phyloP scores from a whole-genome alignment of 75 land plant genomes.

The Pinus albicaulis region DNA sequence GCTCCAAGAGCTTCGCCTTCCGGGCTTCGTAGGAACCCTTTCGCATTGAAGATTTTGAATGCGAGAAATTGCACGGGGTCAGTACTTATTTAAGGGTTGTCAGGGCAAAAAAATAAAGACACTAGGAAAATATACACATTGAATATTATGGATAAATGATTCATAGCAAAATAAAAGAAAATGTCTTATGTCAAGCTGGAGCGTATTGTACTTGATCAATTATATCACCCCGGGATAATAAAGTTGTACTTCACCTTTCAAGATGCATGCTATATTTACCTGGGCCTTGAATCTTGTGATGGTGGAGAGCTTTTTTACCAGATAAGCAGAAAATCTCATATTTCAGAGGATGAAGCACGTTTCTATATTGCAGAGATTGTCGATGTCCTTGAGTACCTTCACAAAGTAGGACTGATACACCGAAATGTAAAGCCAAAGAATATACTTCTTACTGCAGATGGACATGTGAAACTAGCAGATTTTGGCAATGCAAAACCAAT shows the following conservation, averaged over 20 bases:
- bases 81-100: no score
- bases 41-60: no score
- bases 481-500: slow-evolving; percentile 96
- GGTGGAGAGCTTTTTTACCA: slow-evolving; percentile 98
- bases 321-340: slow-evolving; percentile 77
- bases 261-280: slow-evolving; percentile 79
- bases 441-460: slow-evolving; percentile 82
- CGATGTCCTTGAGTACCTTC: slow-evolving; percentile 93
- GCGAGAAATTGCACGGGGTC: no score
- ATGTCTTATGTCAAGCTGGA: slow-evolving; percentile 90
- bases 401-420: slow-evolving; percentile 86
- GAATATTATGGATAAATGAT: slow-evolving; percentile 97
- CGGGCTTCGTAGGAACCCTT: no score
- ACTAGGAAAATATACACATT: slow-evolving; percentile 85
- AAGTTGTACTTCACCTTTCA: slow-evolving; percentile 91
- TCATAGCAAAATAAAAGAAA: slow-evolving; percentile 94
- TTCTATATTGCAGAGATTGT: slow-evolving; percentile 96
- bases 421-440: slow-evolving; percentile 99
- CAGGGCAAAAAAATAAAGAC: slow-evolving; percentile 88
- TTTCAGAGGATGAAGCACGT: slow-evolving; percentile 81
- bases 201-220: slow-evolving; percentile 92
- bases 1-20: no score
- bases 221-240: slow-evolving; percentile 94
- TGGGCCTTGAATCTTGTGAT: slow-evolving; percentile 99
- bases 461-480: slow-evolving; percentile 94